Evolutionary conservation across 2,329 filamentous ascomycete species (phyloP).

Genomic region (Trichoderma citrinoviride): DNA sequence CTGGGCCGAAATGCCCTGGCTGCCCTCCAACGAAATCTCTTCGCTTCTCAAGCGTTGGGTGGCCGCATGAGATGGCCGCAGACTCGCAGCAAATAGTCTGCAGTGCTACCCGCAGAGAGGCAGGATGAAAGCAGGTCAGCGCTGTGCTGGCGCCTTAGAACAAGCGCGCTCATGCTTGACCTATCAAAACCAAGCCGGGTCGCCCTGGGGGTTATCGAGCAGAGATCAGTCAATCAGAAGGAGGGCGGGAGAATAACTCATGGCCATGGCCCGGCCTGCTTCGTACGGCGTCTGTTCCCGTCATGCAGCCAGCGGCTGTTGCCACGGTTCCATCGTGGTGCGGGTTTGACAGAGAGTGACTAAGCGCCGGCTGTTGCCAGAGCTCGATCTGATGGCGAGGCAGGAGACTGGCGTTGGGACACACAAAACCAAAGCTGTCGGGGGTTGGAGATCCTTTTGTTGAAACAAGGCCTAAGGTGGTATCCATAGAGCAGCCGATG

Average conservation of each 20-base stretch:
- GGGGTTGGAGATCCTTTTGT: background rate
- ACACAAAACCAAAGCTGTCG: background rate
- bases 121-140: background rate
- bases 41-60: background rate
- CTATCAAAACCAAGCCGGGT: background rate
- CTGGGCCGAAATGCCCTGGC: background rate
- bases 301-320: conserved; percentile 18
- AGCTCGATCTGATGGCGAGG: background rate
- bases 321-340: conserved; percentile 14
- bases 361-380: conserved; percentile 15
- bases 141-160: conserved; percentile 11
- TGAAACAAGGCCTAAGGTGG: background rate
- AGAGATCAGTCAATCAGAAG: background rate
- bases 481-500: background rate
- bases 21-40: background rate
- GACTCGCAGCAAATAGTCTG: conserved; percentile 1
- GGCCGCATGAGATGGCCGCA: conserved; percentile 5
- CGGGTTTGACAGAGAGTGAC: conserved; percentile 8
- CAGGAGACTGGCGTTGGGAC: background rate
- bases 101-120: background rate
- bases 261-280: background rate
- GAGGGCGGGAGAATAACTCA: background rate
- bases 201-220: background rate
- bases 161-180: conserved; percentile 17
- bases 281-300: conserved; percentile 7